Percentiles rank a stretch among this genome's conserved stretches.
phyloP scores from a whole-genome alignment of 257 asterid genomes.

The Echium plantagineum region DNA sequence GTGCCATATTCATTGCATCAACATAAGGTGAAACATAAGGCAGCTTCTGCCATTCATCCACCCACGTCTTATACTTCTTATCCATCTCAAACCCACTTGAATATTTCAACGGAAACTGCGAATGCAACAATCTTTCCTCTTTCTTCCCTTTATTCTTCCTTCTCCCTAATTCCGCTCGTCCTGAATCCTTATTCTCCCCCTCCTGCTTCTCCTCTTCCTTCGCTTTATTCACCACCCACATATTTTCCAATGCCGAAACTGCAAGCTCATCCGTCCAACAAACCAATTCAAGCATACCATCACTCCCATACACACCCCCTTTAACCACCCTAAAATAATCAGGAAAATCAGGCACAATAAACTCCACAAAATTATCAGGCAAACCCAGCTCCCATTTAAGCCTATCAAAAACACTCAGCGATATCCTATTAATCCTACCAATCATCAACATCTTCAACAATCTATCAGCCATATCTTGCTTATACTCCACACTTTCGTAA shows the following conservation, averaged over 20 bases:
- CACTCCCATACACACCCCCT: constrained; percentile 20
- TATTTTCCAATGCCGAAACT: constrained; percentile 47
- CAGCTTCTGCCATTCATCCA: constrained; percentile 83
- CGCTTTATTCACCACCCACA: constrained; percentile 22
- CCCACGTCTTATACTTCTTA: constrained; percentile 75
- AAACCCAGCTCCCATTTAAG: constrained; percentile 83
- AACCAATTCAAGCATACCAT: constrained; percentile 54
- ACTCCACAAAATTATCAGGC: constrained; percentile 42
- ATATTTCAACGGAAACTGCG: constrained; percentile 29
- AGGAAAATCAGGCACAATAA: constrained; percentile 70
- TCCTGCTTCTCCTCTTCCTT: neutral
- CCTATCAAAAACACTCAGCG: constrained; percentile 38
- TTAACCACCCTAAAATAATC: constrained; percentile 56
- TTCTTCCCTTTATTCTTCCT: too few relatives aligned
- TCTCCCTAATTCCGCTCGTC: neutral
- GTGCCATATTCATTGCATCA: constrained; percentile 31
- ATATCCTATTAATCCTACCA: constrained; percentile 46
- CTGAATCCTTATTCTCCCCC: constrained; percentile 3
- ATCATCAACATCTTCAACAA: constrained; percentile 82
- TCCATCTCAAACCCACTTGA: constrained; percentile 73
- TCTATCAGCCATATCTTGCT: constrained; percentile 55
- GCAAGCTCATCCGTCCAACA: constrained; percentile 80
- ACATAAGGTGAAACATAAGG: constrained; percentile 72
- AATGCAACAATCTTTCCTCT: too few relatives aligned
- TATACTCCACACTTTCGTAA: constrained; percentile 40